Evolutionary conservation across 2,329 filamentous ascomycete species (phyloP).

Genomic region (Nemania bipapillata): DNA sequence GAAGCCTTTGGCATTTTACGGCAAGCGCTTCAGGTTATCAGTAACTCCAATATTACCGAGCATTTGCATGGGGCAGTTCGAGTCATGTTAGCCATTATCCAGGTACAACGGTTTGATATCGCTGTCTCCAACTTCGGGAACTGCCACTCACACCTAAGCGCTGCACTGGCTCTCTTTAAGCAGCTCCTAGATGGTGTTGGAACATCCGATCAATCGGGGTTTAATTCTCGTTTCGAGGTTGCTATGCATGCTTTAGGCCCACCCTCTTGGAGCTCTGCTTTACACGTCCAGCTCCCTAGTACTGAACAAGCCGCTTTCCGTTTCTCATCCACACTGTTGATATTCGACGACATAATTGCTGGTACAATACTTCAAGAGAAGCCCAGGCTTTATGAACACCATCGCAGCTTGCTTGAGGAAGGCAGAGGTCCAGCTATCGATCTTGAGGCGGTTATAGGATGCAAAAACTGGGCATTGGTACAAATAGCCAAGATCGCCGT

Average conservation of each 20-base stretch:
- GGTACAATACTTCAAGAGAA: conserved; percentile 49
- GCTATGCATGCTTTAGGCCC: conserved; percentile 39
- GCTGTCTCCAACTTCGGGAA: conserved; percentile 50
- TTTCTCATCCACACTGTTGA: conserved; percentile 51
- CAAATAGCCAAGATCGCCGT: conserved; percentile 39
- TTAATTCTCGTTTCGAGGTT: conserved; percentile 30
- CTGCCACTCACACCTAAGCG: conserved; percentile 51
- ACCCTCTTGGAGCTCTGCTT: conserved; percentile 32
- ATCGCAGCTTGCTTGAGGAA: conserved; percentile 42
- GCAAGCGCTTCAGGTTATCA: conserved; percentile 42
- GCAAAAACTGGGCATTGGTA: conserved; percentile 43
- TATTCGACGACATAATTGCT: conserved; percentile 53
- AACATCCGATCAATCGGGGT: not conserved
- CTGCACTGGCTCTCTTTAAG: conserved; percentile 49
- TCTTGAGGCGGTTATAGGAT: conserved; percentile 37
- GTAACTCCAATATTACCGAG: conserved; percentile 32
- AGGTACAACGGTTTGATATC: conserved; percentile 52
- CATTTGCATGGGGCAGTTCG: conserved; percentile 42
- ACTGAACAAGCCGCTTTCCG: conserved; percentile 53
- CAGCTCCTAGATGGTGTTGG: conserved; percentile 42
- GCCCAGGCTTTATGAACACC: conserved; percentile 48
- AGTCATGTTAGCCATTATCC: conserved; percentile 52
- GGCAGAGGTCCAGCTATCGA: conserved; percentile 33
- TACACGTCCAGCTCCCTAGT: conserved; percentile 44
- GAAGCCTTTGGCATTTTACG: conserved; percentile 41